Conservation (phyloP, 148 eudicot species). For the Rhododendron kiyosumense region DNA sequence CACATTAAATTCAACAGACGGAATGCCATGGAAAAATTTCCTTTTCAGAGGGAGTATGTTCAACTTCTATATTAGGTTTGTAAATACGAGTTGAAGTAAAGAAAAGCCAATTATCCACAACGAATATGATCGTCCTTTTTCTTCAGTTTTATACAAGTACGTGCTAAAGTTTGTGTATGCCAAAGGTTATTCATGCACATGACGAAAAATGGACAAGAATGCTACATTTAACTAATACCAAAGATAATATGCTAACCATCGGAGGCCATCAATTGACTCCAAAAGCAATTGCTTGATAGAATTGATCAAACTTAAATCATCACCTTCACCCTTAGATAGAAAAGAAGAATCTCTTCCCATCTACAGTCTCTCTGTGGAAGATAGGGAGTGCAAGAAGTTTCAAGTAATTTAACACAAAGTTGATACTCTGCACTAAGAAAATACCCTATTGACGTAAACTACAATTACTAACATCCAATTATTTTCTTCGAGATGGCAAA, state of each 20-base stretch:
- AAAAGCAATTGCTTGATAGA: not conserved
- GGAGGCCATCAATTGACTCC: not conserved
- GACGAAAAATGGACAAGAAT: not conserved
- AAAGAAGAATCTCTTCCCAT: no score
- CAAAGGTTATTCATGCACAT: not conserved
- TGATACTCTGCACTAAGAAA: not conserved
- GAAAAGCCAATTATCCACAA: not conserved
- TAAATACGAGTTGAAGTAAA: not conserved
- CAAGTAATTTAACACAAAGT: not conserved
- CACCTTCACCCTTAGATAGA: no score
- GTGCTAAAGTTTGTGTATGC: not conserved
- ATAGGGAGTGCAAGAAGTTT: not conserved
- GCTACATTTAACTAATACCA: not conserved
- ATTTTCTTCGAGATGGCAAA: not conserved
- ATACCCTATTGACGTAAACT: not conserved
- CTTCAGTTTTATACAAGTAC: not conserved
- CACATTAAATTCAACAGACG: constrained; percentile 14
- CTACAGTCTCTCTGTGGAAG: no score
- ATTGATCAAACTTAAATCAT: no score
- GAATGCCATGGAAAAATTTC: not conserved
- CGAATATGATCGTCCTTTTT: not conserved
- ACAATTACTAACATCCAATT: not conserved
- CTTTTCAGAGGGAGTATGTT: not conserved
- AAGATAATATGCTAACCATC: not conserved
- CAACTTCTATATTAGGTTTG: not conserved